Conservation (phyloP, 306 rosid species). For the Casuarina glauca region DNA sequence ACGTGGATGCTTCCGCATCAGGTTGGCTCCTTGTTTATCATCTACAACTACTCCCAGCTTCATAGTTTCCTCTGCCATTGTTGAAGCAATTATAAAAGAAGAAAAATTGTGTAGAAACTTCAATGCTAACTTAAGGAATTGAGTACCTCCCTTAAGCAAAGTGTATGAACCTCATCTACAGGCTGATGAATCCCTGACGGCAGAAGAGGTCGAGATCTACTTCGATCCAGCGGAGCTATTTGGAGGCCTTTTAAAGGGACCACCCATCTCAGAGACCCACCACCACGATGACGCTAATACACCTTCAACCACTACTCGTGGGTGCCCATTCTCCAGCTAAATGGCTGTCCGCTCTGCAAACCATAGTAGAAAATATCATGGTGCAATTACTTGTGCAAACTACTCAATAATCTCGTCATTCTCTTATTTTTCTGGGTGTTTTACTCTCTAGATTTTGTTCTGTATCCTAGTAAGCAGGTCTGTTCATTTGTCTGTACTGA, state of each 20-base stretch:
- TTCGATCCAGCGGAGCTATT: slow-evolving; percentile 71
- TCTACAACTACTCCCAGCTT: too few species aligned
- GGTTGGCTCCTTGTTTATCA: too few species aligned
- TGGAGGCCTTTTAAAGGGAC: slow-evolving; percentile 56
- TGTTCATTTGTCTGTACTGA: too few species aligned
- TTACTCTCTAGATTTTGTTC: neutral
- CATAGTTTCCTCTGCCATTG: too few species aligned
- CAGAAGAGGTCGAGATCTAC: slow-evolving; percentile 68
- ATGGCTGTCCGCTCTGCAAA: too few species aligned
- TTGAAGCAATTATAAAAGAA: too few species aligned
- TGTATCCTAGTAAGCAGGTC: too few species aligned
- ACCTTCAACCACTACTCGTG: slow-evolving; percentile 1
- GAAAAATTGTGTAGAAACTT: too few species aligned
- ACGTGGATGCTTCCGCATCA: too few species aligned
- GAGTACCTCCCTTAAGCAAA: too few species aligned
- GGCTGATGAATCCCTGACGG: slow-evolving; percentile 59
- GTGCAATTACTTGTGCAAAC: neutral
- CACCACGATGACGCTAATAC: neutral
- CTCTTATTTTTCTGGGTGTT: neutral
- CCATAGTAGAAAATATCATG: too few species aligned
- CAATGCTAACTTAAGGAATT: too few species aligned
- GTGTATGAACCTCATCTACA: neutral
- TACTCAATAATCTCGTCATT: neutral
- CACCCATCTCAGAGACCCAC: neutral
- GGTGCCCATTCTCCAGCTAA: slow-evolving; percentile 30